Evolutionary conservation across 805 yeast species (phyloP).

Genomic region (Hanseniaspora nectarophila): DNA sequence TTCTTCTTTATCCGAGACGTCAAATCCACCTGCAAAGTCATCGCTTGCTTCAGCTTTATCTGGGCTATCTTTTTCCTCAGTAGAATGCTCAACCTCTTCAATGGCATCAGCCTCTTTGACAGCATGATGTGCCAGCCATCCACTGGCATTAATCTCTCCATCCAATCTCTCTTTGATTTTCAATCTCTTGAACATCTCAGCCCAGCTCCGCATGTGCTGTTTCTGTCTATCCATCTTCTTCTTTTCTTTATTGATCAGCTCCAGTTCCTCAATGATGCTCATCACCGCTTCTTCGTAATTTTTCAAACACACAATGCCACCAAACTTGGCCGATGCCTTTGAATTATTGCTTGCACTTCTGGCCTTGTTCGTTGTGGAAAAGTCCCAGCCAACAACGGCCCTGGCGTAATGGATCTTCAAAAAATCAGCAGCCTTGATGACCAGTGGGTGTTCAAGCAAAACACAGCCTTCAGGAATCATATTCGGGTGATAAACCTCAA

Average conservation of each 20-base stretch:
- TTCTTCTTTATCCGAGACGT: not conserved
- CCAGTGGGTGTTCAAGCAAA: slow-evolving; percentile 42
- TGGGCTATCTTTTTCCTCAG: not conserved
- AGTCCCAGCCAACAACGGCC: slow-evolving; percentile 82
- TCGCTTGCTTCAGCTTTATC: not conserved
- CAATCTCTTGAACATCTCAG: slow-evolving; percentile 28
- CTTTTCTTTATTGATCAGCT: slow-evolving; percentile 26
- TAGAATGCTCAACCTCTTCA: not conserved
- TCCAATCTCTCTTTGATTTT: slow-evolving; percentile 32
- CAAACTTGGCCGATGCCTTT: slow-evolving; percentile 6
- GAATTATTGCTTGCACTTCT: not conserved
- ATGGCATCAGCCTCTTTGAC: not conserved
- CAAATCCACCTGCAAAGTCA: not conserved
- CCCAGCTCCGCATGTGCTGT: slow-evolving; percentile 34
- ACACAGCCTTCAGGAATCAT: slow-evolving; percentile 80
- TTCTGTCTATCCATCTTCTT: slow-evolving; percentile 33
- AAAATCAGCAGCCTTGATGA: slow-evolving; percentile 58
- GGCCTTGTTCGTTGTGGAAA: slow-evolving; percentile 40
- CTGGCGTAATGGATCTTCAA: slow-evolving; percentile 68
- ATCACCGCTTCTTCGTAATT: slow-evolving; percentile 35
- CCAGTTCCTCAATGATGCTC: slow-evolving; percentile 20
- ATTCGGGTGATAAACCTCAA: slow-evolving; percentile 61
- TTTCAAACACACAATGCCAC: slow-evolving; percentile 47
- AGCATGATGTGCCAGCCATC: not conserved
- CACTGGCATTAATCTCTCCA: slow-evolving; percentile 15